phyloP scores from a whole-genome alignment of 78 protist species.

The Pigoraptor vietnamica region DNA sequence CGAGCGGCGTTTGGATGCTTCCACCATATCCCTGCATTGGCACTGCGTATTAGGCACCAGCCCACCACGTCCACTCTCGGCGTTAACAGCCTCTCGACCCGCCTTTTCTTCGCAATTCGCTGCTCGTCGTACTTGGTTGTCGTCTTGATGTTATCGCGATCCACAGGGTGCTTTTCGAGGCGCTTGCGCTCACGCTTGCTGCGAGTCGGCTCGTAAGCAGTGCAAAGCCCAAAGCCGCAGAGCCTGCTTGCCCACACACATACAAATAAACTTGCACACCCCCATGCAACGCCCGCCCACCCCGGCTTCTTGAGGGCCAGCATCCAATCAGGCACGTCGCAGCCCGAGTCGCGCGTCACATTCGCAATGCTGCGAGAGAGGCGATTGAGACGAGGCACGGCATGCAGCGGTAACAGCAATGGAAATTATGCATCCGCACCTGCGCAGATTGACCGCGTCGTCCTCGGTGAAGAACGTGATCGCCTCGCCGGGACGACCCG shows the following conservation, averaged over 20 bases:
- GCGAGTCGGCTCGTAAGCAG: neutral
- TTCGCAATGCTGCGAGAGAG: constrained; percentile 4
- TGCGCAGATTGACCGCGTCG: constrained; percentile 35
- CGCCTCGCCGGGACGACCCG: constrained; percentile 80
- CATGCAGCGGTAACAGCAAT: neutral
- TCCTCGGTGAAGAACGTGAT: constrained; percentile 81
- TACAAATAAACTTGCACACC: neutral
- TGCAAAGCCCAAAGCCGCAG: no score
- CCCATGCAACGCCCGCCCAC: no score
- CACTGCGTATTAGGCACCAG: no score
- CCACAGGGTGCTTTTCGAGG: neutral
- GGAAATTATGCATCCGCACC: neutral
- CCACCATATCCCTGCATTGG: neutral
- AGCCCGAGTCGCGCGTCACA: constrained; percentile 7
- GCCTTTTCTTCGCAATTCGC: neutral
- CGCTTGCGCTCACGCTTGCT: neutral
- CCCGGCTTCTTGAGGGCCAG: constrained; percentile 3
- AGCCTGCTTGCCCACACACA: neutral
- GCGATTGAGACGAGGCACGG: no score
- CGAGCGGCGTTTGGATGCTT: neutral
- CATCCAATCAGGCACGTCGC: constrained; percentile 35
- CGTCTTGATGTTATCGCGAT: neutral
- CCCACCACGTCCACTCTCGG: neutral
- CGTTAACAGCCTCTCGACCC: no score
- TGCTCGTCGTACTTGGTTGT: neutral